These are phyloP conservation scores for Hypsizygus marmoreus DNA, from an alignment of 768 basidiomycete genomes.

Conservation along the genomic window DNA sequence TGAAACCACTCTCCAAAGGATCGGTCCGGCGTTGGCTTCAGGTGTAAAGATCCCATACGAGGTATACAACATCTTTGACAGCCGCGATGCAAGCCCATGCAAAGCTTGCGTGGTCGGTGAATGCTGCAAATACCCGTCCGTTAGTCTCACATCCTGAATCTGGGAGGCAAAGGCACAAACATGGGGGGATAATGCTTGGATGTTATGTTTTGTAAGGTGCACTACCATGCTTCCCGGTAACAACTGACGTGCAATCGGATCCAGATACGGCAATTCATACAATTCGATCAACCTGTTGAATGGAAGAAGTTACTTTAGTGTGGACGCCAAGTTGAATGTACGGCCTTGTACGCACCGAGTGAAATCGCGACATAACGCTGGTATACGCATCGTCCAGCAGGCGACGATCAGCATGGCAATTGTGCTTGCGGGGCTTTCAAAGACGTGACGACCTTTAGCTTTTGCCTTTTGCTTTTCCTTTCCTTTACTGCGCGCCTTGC, in stretches of 20 bases:
- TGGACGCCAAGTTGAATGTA: slow-evolving; percentile 1
- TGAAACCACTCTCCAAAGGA: slow-evolving; percentile 73
- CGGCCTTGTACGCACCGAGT: slow-evolving; percentile 50
- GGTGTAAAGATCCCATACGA: slow-evolving; percentile 66
- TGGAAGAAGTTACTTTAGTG: slow-evolving; percentile 11
- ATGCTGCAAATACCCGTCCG: slow-evolving; percentile 44
- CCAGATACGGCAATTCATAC: slow-evolving; percentile 81
- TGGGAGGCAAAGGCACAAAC: slow-evolving; percentile 43
- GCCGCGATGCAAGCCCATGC: slow-evolving; percentile 60
- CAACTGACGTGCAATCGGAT: slow-evolving; percentile 50
- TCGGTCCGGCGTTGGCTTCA: slow-evolving; percentile 71
- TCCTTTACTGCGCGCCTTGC: slow-evolving; percentile 12
- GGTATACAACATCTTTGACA: slow-evolving; percentile 58
- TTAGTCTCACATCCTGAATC: not conserved
- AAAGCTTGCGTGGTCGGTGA: slow-evolving; percentile 60
- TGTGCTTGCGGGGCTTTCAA: slow-evolving; percentile 46
- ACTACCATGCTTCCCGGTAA: slow-evolving; percentile 61
- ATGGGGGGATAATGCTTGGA: slow-evolving; percentile 67
- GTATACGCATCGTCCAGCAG: slow-evolving; percentile 80
- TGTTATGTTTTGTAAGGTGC: slow-evolving; percentile 75
- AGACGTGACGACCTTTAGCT: slow-evolving; percentile 20
- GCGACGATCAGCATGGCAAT: slow-evolving; percentile 73
- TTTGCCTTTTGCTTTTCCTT: slow-evolving; percentile 16
- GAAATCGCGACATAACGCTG: slow-evolving; percentile 76
- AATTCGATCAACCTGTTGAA: slow-evolving; percentile 66